These are phyloP conservation scores for Ganoderma lucidum DNA, from an alignment of 1,284 basidiomycete genomes.

Conservation along the genomic window DNA sequence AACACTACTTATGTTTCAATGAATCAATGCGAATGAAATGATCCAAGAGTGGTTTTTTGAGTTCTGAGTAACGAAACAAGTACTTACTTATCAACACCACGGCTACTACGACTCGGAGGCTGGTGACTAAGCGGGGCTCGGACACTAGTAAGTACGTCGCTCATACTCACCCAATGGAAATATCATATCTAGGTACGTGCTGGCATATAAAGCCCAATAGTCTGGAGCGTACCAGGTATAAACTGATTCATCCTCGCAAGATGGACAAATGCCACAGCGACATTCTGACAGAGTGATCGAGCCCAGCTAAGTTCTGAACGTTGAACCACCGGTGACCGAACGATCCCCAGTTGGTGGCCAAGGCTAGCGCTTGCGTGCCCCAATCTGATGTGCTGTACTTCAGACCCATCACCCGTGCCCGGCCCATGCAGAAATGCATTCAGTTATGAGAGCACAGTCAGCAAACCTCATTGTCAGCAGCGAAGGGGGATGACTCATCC, in stretches of 20 bases:
- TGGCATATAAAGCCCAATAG: too few species aligned
- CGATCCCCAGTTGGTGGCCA: conserved; percentile 35
- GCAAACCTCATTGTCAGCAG: not conserved
- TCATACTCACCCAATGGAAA: not conserved
- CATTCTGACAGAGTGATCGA: conserved; percentile 10
- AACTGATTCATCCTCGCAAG: not conserved
- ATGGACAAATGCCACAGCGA: not conserved
- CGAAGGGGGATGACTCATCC: not conserved
- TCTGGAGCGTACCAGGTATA: not conserved
- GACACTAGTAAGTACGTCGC: not conserved
- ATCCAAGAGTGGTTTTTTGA: not conserved
- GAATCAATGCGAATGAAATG: too few species aligned
- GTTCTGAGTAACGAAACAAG: not conserved
- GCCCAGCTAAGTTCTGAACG: too few species aligned
- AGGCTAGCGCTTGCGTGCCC: conserved; percentile 34
- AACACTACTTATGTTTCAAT: not conserved
- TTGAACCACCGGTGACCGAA: conserved; percentile 10
- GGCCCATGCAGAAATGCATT: conserved; percentile 42
- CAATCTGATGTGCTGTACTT: conserved; percentile 45
- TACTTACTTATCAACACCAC: not conserved
- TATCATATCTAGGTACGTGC: too few species aligned
- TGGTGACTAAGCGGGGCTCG: not conserved
- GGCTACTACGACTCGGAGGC: too few species aligned
- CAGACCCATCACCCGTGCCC: conserved; percentile 41
- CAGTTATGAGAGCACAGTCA: conserved; percentile 33